These are phyloP conservation scores for Xylariales sp. DNA, from an alignment of 2,329 filamentous ascomycete genomes.

Conservation along the genomic window DNA sequence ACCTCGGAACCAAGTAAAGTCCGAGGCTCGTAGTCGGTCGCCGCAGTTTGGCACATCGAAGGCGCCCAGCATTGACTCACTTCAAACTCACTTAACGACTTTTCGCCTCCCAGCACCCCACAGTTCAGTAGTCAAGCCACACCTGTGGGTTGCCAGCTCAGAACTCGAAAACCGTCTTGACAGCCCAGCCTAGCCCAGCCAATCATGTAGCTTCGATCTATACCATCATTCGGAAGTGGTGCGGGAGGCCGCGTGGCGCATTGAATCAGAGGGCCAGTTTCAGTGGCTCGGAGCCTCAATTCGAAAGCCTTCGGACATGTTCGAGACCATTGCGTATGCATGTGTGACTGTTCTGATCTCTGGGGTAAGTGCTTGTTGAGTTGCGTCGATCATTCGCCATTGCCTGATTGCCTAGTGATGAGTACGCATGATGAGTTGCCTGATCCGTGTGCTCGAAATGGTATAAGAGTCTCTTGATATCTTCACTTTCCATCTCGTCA, in stretches of 20 bases:
- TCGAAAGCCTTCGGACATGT: slow-evolving; percentile 8
- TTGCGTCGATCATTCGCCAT: slow-evolving; percentile 8
- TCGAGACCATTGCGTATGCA: slow-evolving; percentile 11
- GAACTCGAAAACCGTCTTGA: too few species aligned
- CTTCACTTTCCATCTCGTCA: neutral
- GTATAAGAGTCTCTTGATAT: slow-evolving; percentile 4
- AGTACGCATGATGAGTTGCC: slow-evolving; percentile 7
- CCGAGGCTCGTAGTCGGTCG: too few species aligned
- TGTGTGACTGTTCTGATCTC: slow-evolving; percentile 1
- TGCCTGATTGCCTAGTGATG: neutral
- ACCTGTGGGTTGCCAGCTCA: too few species aligned
- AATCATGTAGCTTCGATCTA: too few species aligned
- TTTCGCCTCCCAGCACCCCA: too few species aligned
- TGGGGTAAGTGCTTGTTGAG: neutral
- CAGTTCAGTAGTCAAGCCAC: too few species aligned
- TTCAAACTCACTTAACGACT: too few species aligned
- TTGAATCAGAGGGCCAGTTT: neutral
- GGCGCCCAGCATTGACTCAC: too few species aligned
- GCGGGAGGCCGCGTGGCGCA: slow-evolving; percentile 10
- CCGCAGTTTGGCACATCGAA: too few species aligned
- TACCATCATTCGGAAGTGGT: slow-evolving; percentile 1
- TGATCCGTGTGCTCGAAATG: neutral
- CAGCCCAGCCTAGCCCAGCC: too few species aligned
- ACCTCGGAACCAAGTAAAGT: too few species aligned
- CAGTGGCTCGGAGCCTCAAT: slow-evolving; percentile 1